Conservation (phyloP, 306 rosid genomes). For the Alnus glutinosa region DNA sequence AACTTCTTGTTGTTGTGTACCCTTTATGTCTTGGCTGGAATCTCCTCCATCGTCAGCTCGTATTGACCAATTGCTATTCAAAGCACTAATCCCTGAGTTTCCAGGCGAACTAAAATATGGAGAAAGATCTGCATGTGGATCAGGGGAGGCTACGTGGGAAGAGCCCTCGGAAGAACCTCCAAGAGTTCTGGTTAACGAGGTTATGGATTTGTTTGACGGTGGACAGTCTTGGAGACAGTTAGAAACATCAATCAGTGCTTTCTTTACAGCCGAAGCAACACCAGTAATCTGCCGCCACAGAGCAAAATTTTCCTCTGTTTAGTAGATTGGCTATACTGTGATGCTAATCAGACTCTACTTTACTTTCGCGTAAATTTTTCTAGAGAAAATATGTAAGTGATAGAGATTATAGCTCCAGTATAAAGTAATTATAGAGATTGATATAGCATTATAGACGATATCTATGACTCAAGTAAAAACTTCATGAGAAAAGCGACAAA, state of each 20-base stretch:
- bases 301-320: conserved; percentile 12
- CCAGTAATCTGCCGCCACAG: conserved; percentile 51
- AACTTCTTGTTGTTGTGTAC: conserved; percentile 34
- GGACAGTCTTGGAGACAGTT: conserved; percentile 57
- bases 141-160: conserved; percentile 30
- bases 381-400: not conserved
- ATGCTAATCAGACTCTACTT: not conserved
- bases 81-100: conserved; percentile 24
- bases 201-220: conserved; percentile 30
- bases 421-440: not conserved
- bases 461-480: not conserved
- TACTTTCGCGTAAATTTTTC: not conserved
- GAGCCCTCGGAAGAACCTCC: conserved; percentile 15
- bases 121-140: conserved; percentile 32
- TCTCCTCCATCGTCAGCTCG: conserved; percentile 19
- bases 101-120: conserved; percentile 47
- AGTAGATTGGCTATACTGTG: not conserved
- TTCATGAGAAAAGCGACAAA: not conserved
- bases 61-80: conserved; percentile 7
- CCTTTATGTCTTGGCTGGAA: conserved; percentile 27
- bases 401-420: too few species aligned
- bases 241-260: conserved; percentile 54
- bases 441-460: not conserved
- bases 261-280: conserved; percentile 49
- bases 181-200: conserved; percentile 13